Evolutionary conservation across 139 green algal species (phyloP).

Genomic region (Chlamydomonas applanata): DNA sequence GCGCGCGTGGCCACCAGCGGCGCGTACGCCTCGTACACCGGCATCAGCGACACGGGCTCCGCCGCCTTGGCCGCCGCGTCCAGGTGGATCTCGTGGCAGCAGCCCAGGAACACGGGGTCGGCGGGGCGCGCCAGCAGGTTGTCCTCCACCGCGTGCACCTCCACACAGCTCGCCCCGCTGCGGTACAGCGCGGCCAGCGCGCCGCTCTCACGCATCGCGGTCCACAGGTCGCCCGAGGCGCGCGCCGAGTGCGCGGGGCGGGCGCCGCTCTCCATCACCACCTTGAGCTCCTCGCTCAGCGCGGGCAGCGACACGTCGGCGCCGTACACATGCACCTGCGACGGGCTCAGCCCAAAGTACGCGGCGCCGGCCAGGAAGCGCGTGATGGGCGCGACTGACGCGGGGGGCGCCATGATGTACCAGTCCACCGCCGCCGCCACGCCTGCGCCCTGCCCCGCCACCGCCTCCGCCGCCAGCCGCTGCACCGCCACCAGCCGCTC

Average conservation of each 20-base stretch:
- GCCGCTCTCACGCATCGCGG: constrained; percentile 18
- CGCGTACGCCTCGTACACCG: background rate
- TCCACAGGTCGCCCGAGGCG: constrained; percentile 32
- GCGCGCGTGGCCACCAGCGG: background rate
- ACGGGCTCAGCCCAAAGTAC: constrained; percentile 33
- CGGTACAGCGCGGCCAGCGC: constrained; percentile 21
- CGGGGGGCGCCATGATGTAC: constrained; percentile 19
- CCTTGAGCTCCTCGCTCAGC: constrained; percentile 29
- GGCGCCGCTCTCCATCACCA: constrained; percentile 25
- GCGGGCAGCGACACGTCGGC: constrained; percentile 22
- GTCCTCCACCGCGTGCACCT: constrained; percentile 38
- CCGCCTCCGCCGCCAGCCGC: constrained; percentile 45
- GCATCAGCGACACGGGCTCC: constrained; percentile 5
- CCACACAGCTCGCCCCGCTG: constrained; percentile 13
- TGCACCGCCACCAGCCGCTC: constrained; percentile 80
- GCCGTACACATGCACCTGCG: constrained; percentile 25
- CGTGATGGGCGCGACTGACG: background rate
- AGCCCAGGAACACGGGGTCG: constrained; percentile 39
- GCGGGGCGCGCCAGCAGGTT: constrained; percentile 27
- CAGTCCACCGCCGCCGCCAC: constrained; percentile 22
- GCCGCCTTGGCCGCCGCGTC: constrained; percentile 4
- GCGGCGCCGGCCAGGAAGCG: background rate
- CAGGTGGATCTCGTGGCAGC: constrained; percentile 4
- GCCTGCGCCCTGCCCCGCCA: constrained; percentile 14
- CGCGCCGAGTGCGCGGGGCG: constrained; percentile 10